Conservation (phyloP, 805 yeast species). For the Saccharomycopsis microspora region DNA sequence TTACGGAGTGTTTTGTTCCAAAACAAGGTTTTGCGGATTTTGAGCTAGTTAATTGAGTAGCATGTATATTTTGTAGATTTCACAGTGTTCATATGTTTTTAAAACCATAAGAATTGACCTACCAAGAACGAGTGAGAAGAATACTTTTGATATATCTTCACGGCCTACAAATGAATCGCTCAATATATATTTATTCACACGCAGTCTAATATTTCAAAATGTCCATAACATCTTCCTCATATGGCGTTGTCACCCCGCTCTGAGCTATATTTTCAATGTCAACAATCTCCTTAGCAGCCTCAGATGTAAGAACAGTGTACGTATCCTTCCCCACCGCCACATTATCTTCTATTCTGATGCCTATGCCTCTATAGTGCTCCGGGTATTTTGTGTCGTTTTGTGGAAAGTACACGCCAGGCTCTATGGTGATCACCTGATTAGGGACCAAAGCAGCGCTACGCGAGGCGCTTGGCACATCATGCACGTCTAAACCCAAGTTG, state of each 20-base stretch:
- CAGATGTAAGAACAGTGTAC: slow-evolving; percentile 57
- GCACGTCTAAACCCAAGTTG: slow-evolving; percentile 86
- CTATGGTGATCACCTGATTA: slow-evolving; percentile 87
- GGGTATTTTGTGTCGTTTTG: slow-evolving; percentile 53
- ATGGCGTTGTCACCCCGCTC: slow-evolving; percentile 43
- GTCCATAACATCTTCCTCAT: slow-evolving; percentile 31
- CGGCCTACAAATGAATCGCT: too few relatives aligned
- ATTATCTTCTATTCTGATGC: slow-evolving; percentile 92
- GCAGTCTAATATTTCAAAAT: slow-evolving; percentile 3
- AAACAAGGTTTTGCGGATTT: too few relatives aligned
- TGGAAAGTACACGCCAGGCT: slow-evolving; percentile 93
- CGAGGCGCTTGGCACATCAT: slow-evolving; percentile 61
- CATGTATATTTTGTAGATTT: too few relatives aligned
- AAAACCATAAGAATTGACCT: too few relatives aligned
- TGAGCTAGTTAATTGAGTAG: too few relatives aligned
- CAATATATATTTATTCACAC: not conserved
- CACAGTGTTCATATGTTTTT: too few relatives aligned
- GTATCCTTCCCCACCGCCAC: slow-evolving; percentile 61
- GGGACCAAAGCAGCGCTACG: slow-evolving; percentile 39
- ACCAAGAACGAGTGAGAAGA: too few relatives aligned
- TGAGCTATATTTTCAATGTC: slow-evolving; percentile 67
- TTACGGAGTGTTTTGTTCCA: too few relatives aligned
- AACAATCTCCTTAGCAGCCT: slow-evolving; percentile 74
- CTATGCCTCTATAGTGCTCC: slow-evolving; percentile 71
- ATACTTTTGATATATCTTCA: too few relatives aligned